phyloP scores from a whole-genome alignment of 1,139 yeast genomes.

The Diutina scorzettiae region DNA sequence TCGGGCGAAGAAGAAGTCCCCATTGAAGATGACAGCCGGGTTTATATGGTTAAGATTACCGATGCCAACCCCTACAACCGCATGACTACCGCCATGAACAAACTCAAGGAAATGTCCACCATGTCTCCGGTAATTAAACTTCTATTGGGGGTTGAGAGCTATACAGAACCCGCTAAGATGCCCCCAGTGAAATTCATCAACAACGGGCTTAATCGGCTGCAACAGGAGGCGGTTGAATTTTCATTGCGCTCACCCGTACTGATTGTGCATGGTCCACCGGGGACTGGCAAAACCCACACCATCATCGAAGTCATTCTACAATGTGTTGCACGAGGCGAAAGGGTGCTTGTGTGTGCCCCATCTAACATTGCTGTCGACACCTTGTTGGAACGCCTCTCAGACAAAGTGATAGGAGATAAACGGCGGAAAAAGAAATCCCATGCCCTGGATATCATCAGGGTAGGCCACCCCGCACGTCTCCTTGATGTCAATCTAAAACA shows the following conservation, averaged over 20 bases:
- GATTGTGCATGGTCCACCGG: conserved; percentile 40
- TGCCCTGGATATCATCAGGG: conserved; percentile 47
- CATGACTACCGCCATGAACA: conserved; percentile 71
- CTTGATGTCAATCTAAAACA: conserved; percentile 52
- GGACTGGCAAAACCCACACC: conserved; percentile 62
- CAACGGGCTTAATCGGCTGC: conserved; percentile 52
- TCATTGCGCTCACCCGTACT: conserved; percentile 30
- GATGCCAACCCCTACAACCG: conserved; percentile 63
- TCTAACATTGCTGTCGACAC: conserved; percentile 95
- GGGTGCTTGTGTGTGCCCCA: conserved; percentile 87
- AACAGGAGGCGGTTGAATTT: conserved; percentile 32
- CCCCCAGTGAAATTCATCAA: conserved; percentile 29
- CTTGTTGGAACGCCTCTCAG: conserved; percentile 65
- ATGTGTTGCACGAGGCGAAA: conserved; percentile 43
- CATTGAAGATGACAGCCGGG: conserved; percentile 22
- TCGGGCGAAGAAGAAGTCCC: neutral
- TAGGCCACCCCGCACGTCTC: conserved; percentile 91
- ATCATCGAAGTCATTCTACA: conserved; percentile 78
- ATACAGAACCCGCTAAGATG: neutral
- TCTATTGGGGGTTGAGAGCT: conserved; percentile 28
- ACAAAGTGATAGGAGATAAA: conserved; percentile 8
- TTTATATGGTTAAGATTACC: conserved; percentile 57
- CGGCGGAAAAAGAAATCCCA: conserved; percentile 10
- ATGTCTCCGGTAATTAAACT: conserved; percentile 27
- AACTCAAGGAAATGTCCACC: conserved; percentile 38